phyloP scores from a whole-genome alignment of 495 filamentous ascomycete species.

The Penicillium robsamsonii region DNA sequence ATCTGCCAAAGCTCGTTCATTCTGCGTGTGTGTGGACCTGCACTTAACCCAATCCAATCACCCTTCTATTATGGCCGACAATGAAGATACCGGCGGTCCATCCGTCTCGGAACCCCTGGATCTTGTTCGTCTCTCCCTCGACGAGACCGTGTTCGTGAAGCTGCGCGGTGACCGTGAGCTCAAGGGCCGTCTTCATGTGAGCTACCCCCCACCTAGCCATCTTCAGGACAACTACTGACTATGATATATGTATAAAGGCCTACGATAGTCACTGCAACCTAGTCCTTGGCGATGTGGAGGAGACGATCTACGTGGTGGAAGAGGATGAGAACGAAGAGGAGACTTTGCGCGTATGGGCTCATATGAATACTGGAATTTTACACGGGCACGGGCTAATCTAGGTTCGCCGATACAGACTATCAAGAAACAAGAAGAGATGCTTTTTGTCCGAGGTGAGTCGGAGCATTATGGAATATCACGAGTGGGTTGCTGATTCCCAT shows the following conservation, averaged over 20 bases:
- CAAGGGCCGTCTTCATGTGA: conserved; percentile 89
- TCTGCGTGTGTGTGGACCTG: conserved; percentile 14
- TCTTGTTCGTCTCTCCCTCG: conserved; percentile 87
- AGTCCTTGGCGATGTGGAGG: conserved; percentile 95
- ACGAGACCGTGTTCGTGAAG: conserved; percentile 97
- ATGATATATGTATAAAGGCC: conserved; percentile 56
- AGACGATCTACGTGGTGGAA: conserved; percentile 88
- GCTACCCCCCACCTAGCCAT: conserved; percentile 25
- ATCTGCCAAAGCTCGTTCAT: conserved; percentile 22
- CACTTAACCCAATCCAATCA: conserved; percentile 1
- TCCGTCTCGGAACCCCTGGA: conserved; percentile 87
- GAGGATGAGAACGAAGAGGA: conserved; percentile 85
- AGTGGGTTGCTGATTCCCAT: conserved; percentile 13
- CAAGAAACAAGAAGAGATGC: conserved; percentile 96
- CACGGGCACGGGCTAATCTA: conserved; percentile 14
- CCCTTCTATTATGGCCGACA: conserved; percentile 62
- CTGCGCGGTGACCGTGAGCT: conserved; percentile 92
- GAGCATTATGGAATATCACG: background rate
- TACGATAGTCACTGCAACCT: conserved; percentile 99
- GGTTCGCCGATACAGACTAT: conserved; percentile 60
- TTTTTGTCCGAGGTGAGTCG: conserved; percentile 90
- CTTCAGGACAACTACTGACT: conserved; percentile 12
- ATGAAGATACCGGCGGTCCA: conserved; percentile 56
- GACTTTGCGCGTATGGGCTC: conserved; percentile 56
- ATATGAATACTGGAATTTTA: conserved; percentile 3